A percentile compares a stretch with the other conserved stretches of the same genome.
Evolutionary conservation across 371 early-diverging fungal genomes (phyloP).

Genomic region (Lichtheimia hyalospora): DNA sequence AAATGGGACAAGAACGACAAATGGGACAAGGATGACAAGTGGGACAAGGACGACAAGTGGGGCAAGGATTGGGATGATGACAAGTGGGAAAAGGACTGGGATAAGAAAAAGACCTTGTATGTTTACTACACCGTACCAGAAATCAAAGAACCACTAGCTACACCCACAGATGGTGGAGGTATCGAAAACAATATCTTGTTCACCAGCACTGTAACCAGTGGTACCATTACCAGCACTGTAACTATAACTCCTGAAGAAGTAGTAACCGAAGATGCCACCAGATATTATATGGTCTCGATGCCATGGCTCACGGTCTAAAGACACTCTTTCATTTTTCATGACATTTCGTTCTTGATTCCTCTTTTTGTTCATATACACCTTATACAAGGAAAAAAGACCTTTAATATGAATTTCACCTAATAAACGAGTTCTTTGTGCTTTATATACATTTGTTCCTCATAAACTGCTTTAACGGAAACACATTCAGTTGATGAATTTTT

Average conservation of each 20-base stretch:
- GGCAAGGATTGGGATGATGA: constrained; percentile 4
- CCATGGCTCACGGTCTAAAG: neutral
- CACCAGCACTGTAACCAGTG: constrained; percentile 7
- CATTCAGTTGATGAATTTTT: too few relatives aligned
- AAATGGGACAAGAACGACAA: constrained; percentile 6
- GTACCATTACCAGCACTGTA: neutral
- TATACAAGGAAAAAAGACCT: neutral
- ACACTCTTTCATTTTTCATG: neutral
- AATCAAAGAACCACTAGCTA: too few relatives aligned
- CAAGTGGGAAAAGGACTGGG: constrained; percentile 8
- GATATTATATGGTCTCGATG: neutral
- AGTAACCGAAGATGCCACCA: neutral
- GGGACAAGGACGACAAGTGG: constrained; percentile 9
- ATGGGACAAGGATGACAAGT: constrained; percentile 3
- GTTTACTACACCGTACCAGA: constrained; percentile 35
- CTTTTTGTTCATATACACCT: too few relatives aligned
- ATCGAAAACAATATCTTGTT: neutral
- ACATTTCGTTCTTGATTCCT: neutral
- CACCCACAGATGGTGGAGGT: too few relatives aligned
- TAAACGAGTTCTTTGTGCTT: too few relatives aligned
- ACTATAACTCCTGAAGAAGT: neutral
- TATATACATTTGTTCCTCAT: too few relatives aligned
- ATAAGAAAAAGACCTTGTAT: constrained; percentile 17
- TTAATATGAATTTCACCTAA: too few relatives aligned
- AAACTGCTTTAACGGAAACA: too few relatives aligned